These are phyloP conservation scores for Simplicillium aogashimaense DNA, from an alignment of 2,329 filamentous ascomycete genomes.

Conservation along the genomic window DNA sequence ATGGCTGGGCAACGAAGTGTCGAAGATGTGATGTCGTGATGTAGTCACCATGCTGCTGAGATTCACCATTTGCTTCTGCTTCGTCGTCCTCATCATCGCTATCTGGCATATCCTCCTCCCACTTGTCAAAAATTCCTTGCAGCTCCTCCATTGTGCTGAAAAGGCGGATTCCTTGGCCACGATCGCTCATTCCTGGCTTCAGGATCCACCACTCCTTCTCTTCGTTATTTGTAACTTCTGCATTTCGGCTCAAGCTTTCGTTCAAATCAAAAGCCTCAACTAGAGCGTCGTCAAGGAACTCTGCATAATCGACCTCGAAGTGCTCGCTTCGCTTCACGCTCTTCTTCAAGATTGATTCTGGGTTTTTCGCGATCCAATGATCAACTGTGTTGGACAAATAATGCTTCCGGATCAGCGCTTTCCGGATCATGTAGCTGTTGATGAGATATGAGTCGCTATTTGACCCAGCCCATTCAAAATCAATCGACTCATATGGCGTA, in stretches of 20 bases:
- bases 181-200: conserved; percentile 95
- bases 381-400: conserved; percentile 77
- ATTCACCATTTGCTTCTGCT: conserved; percentile 17
- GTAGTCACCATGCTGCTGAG: conserved; percentile 28
- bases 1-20: conserved; percentile 92
- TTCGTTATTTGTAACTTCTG: conserved; percentile 13
- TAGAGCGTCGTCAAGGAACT: conserved; percentile 90
- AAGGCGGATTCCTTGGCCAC: conserved; percentile 83
- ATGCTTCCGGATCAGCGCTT: conserved; percentile 93
- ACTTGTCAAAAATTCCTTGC: conserved; percentile 80
- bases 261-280: conserved; percentile 82
- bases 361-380: conserved; percentile 79
- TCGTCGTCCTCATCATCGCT: conserved; percentile 54
- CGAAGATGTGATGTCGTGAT: conserved; percentile 85
- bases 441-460: conserved; percentile 55
- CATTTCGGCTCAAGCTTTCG: conserved; percentile 65
- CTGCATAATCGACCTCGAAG: conserved; percentile 93
- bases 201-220: conserved; percentile 89
- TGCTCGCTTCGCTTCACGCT: conserved; percentile 72
- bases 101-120: conserved; percentile 63
- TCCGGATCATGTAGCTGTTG: conserved; percentile 92
- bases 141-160: conserved; percentile 81
- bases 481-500: conserved; percentile 74
- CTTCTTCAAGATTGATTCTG: conserved; percentile 53
- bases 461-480: conserved; percentile 65